phyloP scores from a whole-genome alignment of 1,284 basidiomycete species.

The Cystobasidium slooffiae region DNA sequence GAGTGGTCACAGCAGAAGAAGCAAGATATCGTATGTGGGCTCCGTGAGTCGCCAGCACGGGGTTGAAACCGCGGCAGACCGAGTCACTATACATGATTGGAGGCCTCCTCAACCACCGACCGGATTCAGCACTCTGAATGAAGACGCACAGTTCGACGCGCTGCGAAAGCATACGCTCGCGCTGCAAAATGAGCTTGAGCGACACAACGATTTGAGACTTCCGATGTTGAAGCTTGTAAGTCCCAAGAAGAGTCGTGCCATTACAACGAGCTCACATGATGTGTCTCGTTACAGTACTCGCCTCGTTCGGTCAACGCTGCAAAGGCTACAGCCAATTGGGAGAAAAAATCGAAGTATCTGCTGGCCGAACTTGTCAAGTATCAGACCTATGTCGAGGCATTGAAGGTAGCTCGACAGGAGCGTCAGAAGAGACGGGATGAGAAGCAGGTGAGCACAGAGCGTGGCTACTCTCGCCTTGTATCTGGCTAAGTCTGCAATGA shows the following conservation, averaged over 20 bases:
- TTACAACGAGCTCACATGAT: neutral
- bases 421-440: slow-evolving; percentile 53
- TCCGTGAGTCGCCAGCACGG: slow-evolving; percentile 23
- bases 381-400: slow-evolving; percentile 88
- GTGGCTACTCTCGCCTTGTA: neutral
- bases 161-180: slow-evolving; percentile 75
- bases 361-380: slow-evolving; percentile 93
- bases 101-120: slow-evolving; percentile 81
- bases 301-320: slow-evolving; percentile 71
- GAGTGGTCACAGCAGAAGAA: slow-evolving; percentile 43
- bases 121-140: slow-evolving; percentile 81
- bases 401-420: slow-evolving; percentile 76
- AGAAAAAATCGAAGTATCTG: slow-evolving; percentile 83
- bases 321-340: slow-evolving; percentile 88
- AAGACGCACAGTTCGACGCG: slow-evolving; percentile 87
- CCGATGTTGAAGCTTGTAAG: slow-evolving; percentile 81
- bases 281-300: slow-evolving; percentile 67
- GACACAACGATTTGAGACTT: slow-evolving; percentile 80
- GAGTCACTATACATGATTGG: slow-evolving; percentile 90
- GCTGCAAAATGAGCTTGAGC: slow-evolving; percentile 76
- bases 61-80: slow-evolving; percentile 60
- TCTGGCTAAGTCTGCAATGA: neutral
- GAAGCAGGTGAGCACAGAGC: slow-evolving; percentile 38
- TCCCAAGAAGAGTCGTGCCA: slow-evolving; percentile 47
- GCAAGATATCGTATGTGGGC: slow-evolving; percentile 37